Evolutionary conservation across 2,329 filamentous ascomycete species (phyloP).

Genomic region (Amesomyces nigricolor): DNA sequence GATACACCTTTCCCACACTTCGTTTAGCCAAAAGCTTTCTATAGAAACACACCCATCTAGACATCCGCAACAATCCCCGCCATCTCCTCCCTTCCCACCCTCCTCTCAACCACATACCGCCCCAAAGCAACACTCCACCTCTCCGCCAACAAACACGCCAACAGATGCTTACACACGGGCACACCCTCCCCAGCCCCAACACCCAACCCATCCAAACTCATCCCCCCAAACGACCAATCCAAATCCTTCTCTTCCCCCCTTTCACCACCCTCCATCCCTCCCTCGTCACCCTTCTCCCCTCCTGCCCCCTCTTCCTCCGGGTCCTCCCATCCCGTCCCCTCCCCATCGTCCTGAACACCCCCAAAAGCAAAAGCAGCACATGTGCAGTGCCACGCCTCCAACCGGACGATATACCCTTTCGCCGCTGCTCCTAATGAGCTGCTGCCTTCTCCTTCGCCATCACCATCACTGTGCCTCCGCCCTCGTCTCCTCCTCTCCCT

Average conservation of each 20-base stretch:
- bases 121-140: constrained; percentile 55
- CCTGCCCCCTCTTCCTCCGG: background rate
- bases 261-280: constrained; percentile 1
- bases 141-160: constrained; percentile 74
- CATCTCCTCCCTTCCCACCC: constrained; percentile 58
- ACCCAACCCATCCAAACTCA: constrained; percentile 35
- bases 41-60: constrained; percentile 16
- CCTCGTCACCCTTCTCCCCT: constrained; percentile 14
- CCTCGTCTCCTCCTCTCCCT: background rate
- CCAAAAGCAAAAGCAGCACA: constrained; percentile 79
- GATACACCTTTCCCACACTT: too few relatives aligned
- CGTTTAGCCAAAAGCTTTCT: too few relatives aligned
- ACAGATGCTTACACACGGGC: constrained; percentile 78
- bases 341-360: constrained; percentile 32
- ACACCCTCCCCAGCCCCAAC: constrained; percentile 30
- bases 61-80: constrained; percentile 59
- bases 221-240: constrained; percentile 45
- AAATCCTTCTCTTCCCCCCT: background rate
- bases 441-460: constrained; percentile 24
- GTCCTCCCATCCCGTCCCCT: background rate
- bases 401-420: constrained; percentile 61
- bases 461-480: constrained; percentile 21
- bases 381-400: constrained; percentile 78
- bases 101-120: constrained; percentile 48
- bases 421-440: constrained; percentile 6